A percentile compares a stretch with the other conserved stretches of the same genome.
Conservation (phyloP, 768 basidiomycete species). For the Suillus discolor region DNA sequence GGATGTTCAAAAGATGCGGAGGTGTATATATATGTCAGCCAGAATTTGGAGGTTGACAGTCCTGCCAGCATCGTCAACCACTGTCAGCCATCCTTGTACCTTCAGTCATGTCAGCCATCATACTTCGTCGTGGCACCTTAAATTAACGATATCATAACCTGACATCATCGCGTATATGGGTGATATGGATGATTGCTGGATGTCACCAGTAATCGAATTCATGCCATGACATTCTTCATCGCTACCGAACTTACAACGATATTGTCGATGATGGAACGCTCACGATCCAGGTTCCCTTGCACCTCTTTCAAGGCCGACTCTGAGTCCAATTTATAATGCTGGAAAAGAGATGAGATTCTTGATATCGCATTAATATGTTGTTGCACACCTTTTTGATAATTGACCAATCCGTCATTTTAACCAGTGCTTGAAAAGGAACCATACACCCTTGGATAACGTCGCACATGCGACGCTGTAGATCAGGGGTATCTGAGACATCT, state of each 20-base stretch:
- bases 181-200: slow-evolving; percentile 1
- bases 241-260: slow-evolving; percentile 81
- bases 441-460: slow-evolving; percentile 60
- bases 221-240: slow-evolving; percentile 66
- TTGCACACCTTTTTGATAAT: slow-evolving; percentile 69
- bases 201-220: slow-evolving; percentile 1
- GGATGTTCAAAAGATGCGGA: not conserved
- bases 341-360: slow-evolving; percentile 1
- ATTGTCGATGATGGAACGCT: slow-evolving; percentile 52
- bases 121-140: not conserved
- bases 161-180: not conserved
- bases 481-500: slow-evolving; percentile 38
- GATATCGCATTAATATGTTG: not conserved
- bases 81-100: not conserved
- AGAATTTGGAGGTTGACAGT: not conserved
- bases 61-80: not conserved
- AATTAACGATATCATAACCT: not conserved
- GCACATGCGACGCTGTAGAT: slow-evolving; percentile 57
- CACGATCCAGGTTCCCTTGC: slow-evolving; percentile 36
- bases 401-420: slow-evolving; percentile 66
- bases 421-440: slow-evolving; percentile 47
- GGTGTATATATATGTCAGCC: not conserved
- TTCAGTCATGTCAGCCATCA: not conserved
- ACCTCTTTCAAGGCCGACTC: slow-evolving; percentile 46
- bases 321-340: slow-evolving; percentile 73